phyloP scores from a whole-genome alignment of 306 rosid genomes.

The Canavalia gladiata region DNA sequence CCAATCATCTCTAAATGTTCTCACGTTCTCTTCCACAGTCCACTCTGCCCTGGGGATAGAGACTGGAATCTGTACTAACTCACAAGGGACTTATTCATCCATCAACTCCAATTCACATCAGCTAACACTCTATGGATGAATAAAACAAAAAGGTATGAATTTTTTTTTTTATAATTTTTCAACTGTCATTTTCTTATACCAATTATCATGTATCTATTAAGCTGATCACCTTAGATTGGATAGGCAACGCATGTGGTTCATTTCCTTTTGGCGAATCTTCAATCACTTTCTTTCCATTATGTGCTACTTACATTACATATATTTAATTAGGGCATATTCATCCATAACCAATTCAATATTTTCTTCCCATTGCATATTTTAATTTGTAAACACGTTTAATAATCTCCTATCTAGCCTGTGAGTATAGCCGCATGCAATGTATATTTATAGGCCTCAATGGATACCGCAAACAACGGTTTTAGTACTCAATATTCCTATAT shows the following conservation, averaged over 20 bases:
- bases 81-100: background rate
- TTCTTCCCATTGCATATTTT: background rate
- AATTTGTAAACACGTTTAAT: background rate
- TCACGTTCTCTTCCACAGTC: conserved; percentile 33
- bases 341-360: background rate
- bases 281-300: background rate
- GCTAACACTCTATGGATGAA: conserved; percentile 11
- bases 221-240: conserved; percentile 34
- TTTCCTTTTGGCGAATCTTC: background rate
- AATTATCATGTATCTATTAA: conserved; percentile 31
- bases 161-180: background rate
- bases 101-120: conserved; percentile 15
- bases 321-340: background rate
- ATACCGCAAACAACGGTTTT: too few species aligned
- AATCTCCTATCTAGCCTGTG: too few species aligned
- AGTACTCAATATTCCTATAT: too few species aligned
- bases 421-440: too few species aligned
- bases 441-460: too few species aligned
- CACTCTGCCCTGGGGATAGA: conserved; percentile 35
- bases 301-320: background rate
- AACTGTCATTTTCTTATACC: conserved; percentile 13
- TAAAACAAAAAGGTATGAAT: conserved; percentile 17
- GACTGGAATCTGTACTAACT: conserved; percentile 33
- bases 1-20: conserved; percentile 35
- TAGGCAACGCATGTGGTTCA: conserved; percentile 31